These are phyloP conservation scores for Lentinula guzmanii DNA, from an alignment of 768 basidiomycete species.

Conservation along the genomic window DNA sequence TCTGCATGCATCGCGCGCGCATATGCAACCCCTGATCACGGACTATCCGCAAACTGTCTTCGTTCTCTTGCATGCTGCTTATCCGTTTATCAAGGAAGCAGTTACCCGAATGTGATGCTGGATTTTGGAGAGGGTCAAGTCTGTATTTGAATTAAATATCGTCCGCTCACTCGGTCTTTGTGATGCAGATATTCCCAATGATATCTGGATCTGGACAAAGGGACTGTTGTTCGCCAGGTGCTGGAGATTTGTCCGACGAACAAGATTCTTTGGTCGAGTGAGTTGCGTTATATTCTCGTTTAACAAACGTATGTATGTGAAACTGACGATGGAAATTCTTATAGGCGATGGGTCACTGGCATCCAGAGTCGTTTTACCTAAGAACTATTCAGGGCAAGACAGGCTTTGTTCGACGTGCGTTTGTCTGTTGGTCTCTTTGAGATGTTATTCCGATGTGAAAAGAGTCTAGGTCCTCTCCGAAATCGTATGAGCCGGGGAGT, in stretches of 20 bases:
- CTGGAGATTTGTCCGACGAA: slow-evolving; percentile 71
- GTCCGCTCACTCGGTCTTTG: neutral
- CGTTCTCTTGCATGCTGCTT: slow-evolving; percentile 71
- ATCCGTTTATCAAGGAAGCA: slow-evolving; percentile 74
- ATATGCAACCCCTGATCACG: slow-evolving; percentile 64
- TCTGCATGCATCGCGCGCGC: slow-evolving; percentile 51
- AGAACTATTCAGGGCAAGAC: slow-evolving; percentile 56
- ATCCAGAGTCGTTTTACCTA: slow-evolving; percentile 75
- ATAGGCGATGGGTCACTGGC: slow-evolving; percentile 62
- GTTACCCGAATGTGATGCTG: slow-evolving; percentile 69
- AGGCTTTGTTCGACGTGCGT: slow-evolving; percentile 52
- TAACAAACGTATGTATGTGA: neutral
- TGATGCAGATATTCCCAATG: slow-evolving; percentile 52
- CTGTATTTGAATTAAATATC: neutral
- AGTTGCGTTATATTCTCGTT: slow-evolving; percentile 13
- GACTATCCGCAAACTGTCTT: slow-evolving; percentile 54
- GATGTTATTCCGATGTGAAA: neutral
- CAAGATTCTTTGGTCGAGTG: slow-evolving; percentile 81
- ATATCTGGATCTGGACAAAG: slow-evolving; percentile 61
- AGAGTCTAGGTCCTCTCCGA: slow-evolving; percentile 48
- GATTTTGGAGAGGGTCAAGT: slow-evolving; percentile 67
- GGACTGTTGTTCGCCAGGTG: slow-evolving; percentile 48
- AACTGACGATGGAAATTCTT: neutral
- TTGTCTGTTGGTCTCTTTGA: neutral
- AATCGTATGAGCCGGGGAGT: slow-evolving; percentile 37